These are phyloP conservation scores for Paramecium bursaria DNA, from an alignment of 73 alveolate genomes.

Conservation along the genomic window DNA sequence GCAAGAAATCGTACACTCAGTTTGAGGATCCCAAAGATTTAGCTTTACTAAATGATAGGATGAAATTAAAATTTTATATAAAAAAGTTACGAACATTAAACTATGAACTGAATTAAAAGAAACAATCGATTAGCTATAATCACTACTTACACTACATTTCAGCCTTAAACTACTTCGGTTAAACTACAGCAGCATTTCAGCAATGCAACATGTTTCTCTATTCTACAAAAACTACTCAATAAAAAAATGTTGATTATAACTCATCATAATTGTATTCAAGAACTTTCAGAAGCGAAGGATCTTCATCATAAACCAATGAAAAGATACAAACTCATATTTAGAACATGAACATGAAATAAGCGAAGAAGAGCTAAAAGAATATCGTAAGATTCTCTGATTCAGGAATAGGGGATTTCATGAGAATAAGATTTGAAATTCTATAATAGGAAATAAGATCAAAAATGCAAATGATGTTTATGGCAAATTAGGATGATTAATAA, in stretches of 20 bases:
- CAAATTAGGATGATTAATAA: background rate
- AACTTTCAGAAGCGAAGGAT: background rate
- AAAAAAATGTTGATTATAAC: background rate
- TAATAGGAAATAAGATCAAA: background rate
- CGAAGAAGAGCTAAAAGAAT: background rate
- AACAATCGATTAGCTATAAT: too few species aligned
- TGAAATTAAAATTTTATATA: too few species aligned
- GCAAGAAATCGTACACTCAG: too few species aligned
- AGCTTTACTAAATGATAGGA: too few species aligned
- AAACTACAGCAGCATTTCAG: slow-evolving; percentile 25
- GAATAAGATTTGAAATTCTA: slow-evolving; percentile 9
- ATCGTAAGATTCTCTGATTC: background rate
- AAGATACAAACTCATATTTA: background rate
- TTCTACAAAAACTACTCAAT: background rate
- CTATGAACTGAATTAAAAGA: too few species aligned
- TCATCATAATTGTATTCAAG: background rate
- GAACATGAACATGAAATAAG: background rate
- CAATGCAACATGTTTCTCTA: slow-evolving; percentile 32
- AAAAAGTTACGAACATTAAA: too few species aligned
- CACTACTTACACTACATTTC: background rate
- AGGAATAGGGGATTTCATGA: background rate
- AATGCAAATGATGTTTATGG: background rate
- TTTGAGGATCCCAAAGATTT: too few species aligned
- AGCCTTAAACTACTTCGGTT: slow-evolving; percentile 14
- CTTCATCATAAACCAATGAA: background rate